Base-by-base conservation (phyloP, 176 grass and related monocot genomes). In the Cenchrus fungigraminus region DNA sequence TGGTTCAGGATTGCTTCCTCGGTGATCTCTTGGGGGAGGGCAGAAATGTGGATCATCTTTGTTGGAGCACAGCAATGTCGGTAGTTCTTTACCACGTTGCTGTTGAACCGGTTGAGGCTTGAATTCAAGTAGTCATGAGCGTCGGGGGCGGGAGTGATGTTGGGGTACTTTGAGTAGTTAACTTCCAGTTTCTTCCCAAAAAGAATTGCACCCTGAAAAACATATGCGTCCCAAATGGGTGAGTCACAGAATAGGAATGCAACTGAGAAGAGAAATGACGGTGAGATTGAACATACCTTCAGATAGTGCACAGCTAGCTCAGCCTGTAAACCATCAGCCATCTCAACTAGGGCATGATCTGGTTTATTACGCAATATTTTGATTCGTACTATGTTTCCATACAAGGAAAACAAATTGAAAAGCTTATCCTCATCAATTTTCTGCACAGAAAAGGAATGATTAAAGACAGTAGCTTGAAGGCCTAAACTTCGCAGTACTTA, bases 361-460 rank as follows among this genome's bases (percentile, higher is more conserved):
- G 91, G 94, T 87, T 99, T 96, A 76, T 99, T 99, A 40, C 68
- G 89, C 28, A 99, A 79, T 42, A 99, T 71, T 77, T 99, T 99
- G 71, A 99, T 99, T 86, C 94, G 86, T 80, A 94, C 49, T 74
- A 99, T 92, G 86, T 99, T 99, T 74, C 97, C 97, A 89, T 99
- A 99, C 68, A 99, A 86, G 25, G 97, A 99, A 83, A 94, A 99
- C 14, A 96, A 83, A 86, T 96, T 96, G 86, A 99, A 99, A 80
- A 99, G 88, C 71, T 96, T 99, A 68, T 99, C 93, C 82, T 96
- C 97, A 29, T 99, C 88, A 84, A 91, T 94, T 82, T 89, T 92
- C 97, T 96, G 91, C 87, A 92, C 32, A 88, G 2, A 62, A 71
- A 80, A 20, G 62, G 56, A 76, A 53, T 63, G 32, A 66, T 77